Evolutionary conservation across 225 moss, liverwort and hornwort genomes (phyloP).

Genomic region (Asterella californica): DNA sequence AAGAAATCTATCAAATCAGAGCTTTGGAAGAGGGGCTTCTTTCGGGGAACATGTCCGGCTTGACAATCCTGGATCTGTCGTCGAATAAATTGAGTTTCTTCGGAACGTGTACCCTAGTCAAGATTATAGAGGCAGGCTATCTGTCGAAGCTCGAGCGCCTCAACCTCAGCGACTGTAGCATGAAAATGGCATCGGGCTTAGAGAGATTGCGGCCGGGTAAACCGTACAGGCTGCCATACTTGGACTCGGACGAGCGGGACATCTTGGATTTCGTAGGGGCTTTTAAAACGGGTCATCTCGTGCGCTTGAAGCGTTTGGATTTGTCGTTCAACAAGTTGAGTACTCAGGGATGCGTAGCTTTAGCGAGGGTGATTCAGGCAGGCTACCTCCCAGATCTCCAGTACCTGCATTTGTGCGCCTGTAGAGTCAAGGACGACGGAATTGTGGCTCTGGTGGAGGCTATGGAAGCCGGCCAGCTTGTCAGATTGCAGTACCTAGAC

Average conservation of each 20-base stretch:
- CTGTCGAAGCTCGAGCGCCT: conserved; percentile 38
- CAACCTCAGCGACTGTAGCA: conserved; percentile 32
- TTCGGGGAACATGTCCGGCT: conserved; percentile 32
- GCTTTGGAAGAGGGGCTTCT: conserved; percentile 40
- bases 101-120: conserved; percentile 34
- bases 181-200: conserved; percentile 35
- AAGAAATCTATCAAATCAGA: conserved; percentile 42
- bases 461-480: conserved; percentile 30
- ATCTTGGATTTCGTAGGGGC: conserved; percentile 37
- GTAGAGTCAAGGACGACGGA: conserved; percentile 39
- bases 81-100: conserved; percentile 40
- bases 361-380: conserved; percentile 30
- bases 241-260: conserved; percentile 38
- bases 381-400: conserved; percentile 34
- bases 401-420: conserved; percentile 35
- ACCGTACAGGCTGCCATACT: conserved; percentile 36
- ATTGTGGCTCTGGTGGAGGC: conserved; percentile 39
- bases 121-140: conserved; percentile 33
- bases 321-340: conserved; percentile 44
- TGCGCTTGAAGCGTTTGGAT: conserved; percentile 24
- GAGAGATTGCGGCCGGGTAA: conserved; percentile 37
- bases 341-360: conserved; percentile 37
- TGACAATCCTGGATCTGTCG: conserved; percentile 35
- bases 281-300: conserved; percentile 20
- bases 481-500: conserved; percentile 32